A percentile compares a stretch with the other conserved stretches of the same genome.
phyloP scores from a whole-genome alignment of 352 stramenopile species.

The Globisporangium middletonii region DNA sequence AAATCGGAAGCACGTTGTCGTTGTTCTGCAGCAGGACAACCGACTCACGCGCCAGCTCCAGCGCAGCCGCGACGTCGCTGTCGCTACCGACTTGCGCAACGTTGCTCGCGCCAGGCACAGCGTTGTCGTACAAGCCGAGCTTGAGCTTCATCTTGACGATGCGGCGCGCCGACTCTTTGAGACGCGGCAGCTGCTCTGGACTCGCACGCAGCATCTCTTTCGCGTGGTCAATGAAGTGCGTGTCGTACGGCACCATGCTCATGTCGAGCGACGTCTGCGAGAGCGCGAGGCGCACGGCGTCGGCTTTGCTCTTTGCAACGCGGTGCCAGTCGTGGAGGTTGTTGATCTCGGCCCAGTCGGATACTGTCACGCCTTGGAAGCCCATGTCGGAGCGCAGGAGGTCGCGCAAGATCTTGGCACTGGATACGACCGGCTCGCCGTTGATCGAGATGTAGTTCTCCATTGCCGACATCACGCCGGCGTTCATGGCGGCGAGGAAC shows the following conservation, averaged over 20 bases:
- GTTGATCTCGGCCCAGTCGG: slow-evolving; percentile 90
- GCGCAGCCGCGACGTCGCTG: slow-evolving; percentile 43
- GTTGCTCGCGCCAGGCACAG: slow-evolving; percentile 39
- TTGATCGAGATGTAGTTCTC: slow-evolving; percentile 93
- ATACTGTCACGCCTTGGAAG: slow-evolving; percentile 88
- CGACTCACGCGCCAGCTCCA: slow-evolving; percentile 72
- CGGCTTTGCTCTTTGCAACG: slow-evolving; percentile 33
- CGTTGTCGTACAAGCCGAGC: slow-evolving; percentile 63
- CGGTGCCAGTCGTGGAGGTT: slow-evolving; percentile 75
- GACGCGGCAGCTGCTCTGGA: slow-evolving; percentile 26
- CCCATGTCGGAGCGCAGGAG: slow-evolving; percentile 80
- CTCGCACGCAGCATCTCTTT: slow-evolving; percentile 27
- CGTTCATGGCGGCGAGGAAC: slow-evolving; percentile 80
- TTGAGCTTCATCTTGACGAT: slow-evolving; percentile 72
- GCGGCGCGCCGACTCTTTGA: slow-evolving; percentile 53
- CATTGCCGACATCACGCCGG: slow-evolving; percentile 88
- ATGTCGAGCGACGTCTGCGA: slow-evolving; percentile 85
- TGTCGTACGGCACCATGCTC: slow-evolving; percentile 80
- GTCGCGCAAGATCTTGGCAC: slow-evolving; percentile 67
- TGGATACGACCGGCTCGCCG: slow-evolving; percentile 86
- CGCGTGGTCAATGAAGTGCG: slow-evolving; percentile 41
- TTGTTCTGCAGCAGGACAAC: slow-evolving; percentile 85
- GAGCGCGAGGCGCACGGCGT: slow-evolving; percentile 67
- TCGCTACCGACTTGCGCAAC: slow-evolving; percentile 40
- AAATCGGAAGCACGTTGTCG: slow-evolving; percentile 41